These are phyloP conservation scores for Raphanus sativus DNA, from an alignment of 345 rosid species.

Conservation along the genomic window DNA sequence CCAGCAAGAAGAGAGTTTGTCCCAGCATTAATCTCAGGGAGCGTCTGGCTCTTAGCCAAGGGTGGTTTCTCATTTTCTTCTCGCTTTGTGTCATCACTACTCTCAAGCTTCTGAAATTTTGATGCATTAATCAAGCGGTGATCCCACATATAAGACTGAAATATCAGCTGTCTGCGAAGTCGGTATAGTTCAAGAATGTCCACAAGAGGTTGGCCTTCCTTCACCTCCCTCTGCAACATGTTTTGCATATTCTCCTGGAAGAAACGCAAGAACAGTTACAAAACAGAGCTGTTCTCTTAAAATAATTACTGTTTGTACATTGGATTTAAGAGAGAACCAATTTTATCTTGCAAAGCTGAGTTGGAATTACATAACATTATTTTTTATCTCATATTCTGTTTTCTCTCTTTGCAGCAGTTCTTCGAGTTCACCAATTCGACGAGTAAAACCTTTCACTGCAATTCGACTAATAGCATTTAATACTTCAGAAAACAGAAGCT, in stretches of 20 bases:
- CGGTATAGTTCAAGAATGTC: conserved; percentile 89
- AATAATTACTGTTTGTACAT: too few species aligned
- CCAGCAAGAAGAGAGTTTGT: conserved; percentile 40
- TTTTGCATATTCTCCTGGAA: conserved; percentile 71
- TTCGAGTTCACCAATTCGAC: conserved; percentile 61
- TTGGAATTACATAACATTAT: conserved; percentile 1
- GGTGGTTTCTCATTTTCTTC: conserved; percentile 47
- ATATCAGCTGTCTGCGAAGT: conserved; percentile 72
- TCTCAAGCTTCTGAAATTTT: conserved; percentile 41
- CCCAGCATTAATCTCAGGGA: conserved; percentile 38
- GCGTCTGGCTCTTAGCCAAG: conserved; percentile 42
- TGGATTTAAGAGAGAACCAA: too few species aligned
- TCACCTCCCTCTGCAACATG: conserved; percentile 53
- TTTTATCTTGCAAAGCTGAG: conserved; percentile 5
- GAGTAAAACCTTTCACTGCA: conserved; percentile 48
- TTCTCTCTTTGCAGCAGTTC: conserved; percentile 67
- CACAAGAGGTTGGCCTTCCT: conserved; percentile 53
- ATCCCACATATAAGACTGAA: conserved; percentile 93
- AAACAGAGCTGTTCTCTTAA: too few species aligned
- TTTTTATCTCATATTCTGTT: conserved; percentile 72
- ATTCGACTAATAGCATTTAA: conserved; percentile 64
- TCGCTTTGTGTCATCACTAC: conserved; percentile 41
- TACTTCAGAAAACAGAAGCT: conserved; percentile 81
- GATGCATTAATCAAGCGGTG: conserved; percentile 69
- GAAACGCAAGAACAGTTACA: conserved; percentile 9